Base-by-base conservation (phyloP, 192 early-diverging fungal genomes). In the Haplosporangium gracile region DNA sequence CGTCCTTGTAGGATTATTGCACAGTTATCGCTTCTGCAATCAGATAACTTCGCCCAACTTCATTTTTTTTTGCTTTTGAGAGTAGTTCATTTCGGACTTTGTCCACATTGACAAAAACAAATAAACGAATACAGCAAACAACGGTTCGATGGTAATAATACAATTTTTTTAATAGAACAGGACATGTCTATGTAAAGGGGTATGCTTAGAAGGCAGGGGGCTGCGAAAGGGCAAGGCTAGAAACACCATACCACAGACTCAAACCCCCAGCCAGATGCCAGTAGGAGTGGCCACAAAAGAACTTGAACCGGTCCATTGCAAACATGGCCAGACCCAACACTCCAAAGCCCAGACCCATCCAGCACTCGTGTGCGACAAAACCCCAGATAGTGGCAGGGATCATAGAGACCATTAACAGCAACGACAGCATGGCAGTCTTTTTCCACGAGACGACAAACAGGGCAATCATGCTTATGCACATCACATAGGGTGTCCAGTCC, bases 381-480 rank as follows among this genome's bases (percentile, higher is more conserved):
- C 83, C 83, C 83, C 83, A 86, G 51, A 86, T 78, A 8, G 84
- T 69, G 24, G 79, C 75, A 8, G 88, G 88, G 60, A 89, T 79
- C 85, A 82, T 83, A 8, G 79, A 16, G 68, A 84, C 82, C 79
- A 82, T 88, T 38, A 89, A 63, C 81, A 82, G 51, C 57, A 89
- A 71, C 22, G 86, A 82, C 32, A 87, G 75, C 85, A 80, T 88
- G 34, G 85, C 86, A 9, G 88, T 89, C 34, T 75, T 40, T 22
- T 74, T 70, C 88, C 88, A 89, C 3, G 85, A 82, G 22, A 82
- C 5, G 69, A 89, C 39, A 63, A 88, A 89, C 1, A 83, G 45
- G 0, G 77, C 29, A 20, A 80, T 69, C 76, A 87, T 83, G 7
- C 24, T 60, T 4, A 13, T 63, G 18, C 75, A 55, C 74, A 88